Base-by-base conservation (phyloP, 257 asterid species). In the Orobanche coerulescens region DNA sequence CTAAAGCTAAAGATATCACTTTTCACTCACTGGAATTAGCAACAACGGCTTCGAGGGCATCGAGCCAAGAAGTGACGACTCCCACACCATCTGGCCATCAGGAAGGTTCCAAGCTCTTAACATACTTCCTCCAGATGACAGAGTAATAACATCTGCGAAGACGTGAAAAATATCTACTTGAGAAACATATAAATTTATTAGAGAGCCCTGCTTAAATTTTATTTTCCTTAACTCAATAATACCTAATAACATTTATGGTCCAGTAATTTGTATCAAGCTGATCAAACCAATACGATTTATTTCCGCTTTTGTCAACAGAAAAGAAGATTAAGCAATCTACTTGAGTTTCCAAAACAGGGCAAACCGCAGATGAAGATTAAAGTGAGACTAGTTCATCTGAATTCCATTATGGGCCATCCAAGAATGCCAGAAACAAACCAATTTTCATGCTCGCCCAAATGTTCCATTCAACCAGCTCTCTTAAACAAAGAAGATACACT, bases 61-160 rank as follows among this genome's bases (percentile, higher is more conserved):
- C 61, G 88, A 71, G 33, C 95, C 89, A 6, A 71, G 20, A 73
- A 93, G 83, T 60, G 80, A 72, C 4, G 92, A 81, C 80, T 93
- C 99, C 99, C 99, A 93, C 72, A 89, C 84, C 99, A 93, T 83
- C 80, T 89, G 97, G 52, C 99, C 99, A 79, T 93, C 99, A 70
- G 97, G 96, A 70, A 93, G 97, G 81, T 86, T 89, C 99, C 99
- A 93, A 64, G 99, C 99, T 80, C 99, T 87, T 67, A 89, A 56
- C 53, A 82, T 73, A 68, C 82, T 86, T 72, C 99, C 96, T 53
- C 78, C 90, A 13, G 95, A 82, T 31, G 99, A 93, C 44, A 86
- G 77, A 49, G 96, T 80, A 75, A 86, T 74, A 49, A 89, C 96
- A 76, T 89, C 99, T 93, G 90, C 68, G 74, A 74, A 25, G 10